phyloP scores from a whole-genome alignment of 179 eudicot genomes.

The Dionaea muscipula region DNA sequence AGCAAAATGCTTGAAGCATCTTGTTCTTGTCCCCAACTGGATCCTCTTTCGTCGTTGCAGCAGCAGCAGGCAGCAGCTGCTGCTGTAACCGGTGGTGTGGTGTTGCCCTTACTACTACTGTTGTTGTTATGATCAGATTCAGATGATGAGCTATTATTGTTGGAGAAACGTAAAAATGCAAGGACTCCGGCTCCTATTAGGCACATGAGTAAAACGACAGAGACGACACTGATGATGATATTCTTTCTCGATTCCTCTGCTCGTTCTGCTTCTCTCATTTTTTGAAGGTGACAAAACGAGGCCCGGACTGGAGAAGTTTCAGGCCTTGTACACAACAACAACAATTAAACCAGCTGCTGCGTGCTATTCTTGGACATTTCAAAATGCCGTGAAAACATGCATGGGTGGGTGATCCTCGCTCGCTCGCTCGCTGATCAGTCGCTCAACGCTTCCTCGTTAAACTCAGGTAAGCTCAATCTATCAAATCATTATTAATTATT shows the following conservation, averaged over 20 bases:
- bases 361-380: conserved; percentile 18
- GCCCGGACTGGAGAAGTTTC: conserved; percentile 24
- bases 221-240: conserved; percentile 17
- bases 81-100: no score
- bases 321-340: conserved; percentile 12
- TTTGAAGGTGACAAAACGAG: not conserved
- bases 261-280: conserved; percentile 29
- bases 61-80: no score
- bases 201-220: conserved; percentile 18
- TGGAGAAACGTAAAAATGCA: conserved; percentile 12
- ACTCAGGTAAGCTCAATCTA: no score
- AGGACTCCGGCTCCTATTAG: conserved; percentile 26
- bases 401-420: no score
- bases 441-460: no score
- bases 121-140: no score
- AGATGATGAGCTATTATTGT: not conserved
- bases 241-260: conserved; percentile 28
- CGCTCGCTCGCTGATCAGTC: no score
- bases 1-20: conserved; percentile 36
- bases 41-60: not conserved
- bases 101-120: no score
- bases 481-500: no score
- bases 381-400: no score
- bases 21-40: conserved; percentile 9
- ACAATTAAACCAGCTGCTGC: no score